Percentiles rank a stretch among this genome's conserved stretches.
Conservation (phyloP, 2,329 filamentous ascomycete species). For the Alternaria incomplexa region DNA sequence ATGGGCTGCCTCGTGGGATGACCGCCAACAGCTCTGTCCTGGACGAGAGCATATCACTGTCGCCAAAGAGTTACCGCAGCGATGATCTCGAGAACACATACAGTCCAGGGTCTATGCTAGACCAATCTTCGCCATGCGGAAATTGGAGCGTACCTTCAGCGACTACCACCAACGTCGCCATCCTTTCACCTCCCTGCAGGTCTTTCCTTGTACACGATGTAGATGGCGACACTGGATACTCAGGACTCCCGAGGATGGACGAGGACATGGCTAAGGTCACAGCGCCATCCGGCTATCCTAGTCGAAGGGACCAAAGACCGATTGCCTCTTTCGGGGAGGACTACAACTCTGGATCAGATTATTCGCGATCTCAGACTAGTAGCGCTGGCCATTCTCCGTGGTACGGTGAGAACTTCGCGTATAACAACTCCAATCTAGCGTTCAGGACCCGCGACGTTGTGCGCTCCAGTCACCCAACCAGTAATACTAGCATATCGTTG, state of each 20-base stretch:
- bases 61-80: constrained; percentile 30
- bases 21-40: constrained; percentile 11
- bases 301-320: neutral
- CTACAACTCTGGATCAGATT: constrained; percentile 3
- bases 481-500: neutral
- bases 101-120: constrained; percentile 10
- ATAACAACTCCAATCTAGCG: neutral
- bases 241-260: neutral
- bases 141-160: constrained; percentile 6
- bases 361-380: constrained; percentile 14
- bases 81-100: constrained; percentile 13
- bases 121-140: constrained; percentile 3
- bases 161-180: neutral
- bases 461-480: neutral
- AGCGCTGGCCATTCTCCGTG: constrained; percentile 11
- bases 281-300: neutral
- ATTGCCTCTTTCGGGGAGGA: neutral
- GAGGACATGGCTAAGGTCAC: neutral
- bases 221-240: neutral
- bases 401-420: constrained; percentile 5
- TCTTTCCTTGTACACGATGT: neutral
- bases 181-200: neutral
- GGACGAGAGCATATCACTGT: constrained; percentile 18
- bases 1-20: neutral
- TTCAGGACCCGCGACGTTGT: neutral